phyloP scores from a whole-genome alignment of 345 rosid species.

The Ceriops tagal region DNA sequence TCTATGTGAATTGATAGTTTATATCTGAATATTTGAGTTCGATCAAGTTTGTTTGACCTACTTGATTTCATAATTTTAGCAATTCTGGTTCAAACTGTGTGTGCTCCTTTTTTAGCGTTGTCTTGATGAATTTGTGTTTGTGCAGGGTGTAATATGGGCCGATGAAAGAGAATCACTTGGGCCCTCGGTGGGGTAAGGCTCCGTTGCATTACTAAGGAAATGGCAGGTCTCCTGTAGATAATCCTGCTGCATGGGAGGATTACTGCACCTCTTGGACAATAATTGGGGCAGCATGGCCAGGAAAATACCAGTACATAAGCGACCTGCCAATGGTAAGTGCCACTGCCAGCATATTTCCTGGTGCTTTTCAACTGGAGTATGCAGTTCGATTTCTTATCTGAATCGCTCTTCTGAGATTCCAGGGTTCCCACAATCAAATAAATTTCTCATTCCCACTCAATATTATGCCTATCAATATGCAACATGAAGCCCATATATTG shows the following conservation, averaged over 20 bases:
- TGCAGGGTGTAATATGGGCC: background rate
- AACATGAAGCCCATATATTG: background rate
- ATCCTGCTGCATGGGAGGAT: conserved; percentile 54
- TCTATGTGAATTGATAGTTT: no score
- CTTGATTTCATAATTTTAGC: background rate
- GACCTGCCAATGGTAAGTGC: conserved; percentile 45
- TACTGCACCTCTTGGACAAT: conserved; percentile 54
- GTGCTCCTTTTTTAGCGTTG: background rate
- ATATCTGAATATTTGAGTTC: no score
- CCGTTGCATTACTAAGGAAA: conserved; percentile 9
- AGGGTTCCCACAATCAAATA: background rate
- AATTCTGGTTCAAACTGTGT: background rate
- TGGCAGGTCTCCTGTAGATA: conserved; percentile 22
- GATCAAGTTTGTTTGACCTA: no score
- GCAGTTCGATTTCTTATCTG: background rate
- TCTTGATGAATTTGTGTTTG: background rate
- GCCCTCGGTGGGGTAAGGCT: conserved; percentile 16
- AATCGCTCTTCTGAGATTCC: background rate
- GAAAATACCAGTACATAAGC: conserved; percentile 47
- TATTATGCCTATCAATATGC: no score
- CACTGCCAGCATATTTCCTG: background rate
- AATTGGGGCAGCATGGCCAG: conserved; percentile 57
- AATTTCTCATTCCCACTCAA: no score
- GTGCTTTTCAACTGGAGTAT: background rate
- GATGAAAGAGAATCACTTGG: background rate